phyloP scores from a whole-genome alignment of 257 asterid genomes.

The Solanum lignicaule region DNA sequence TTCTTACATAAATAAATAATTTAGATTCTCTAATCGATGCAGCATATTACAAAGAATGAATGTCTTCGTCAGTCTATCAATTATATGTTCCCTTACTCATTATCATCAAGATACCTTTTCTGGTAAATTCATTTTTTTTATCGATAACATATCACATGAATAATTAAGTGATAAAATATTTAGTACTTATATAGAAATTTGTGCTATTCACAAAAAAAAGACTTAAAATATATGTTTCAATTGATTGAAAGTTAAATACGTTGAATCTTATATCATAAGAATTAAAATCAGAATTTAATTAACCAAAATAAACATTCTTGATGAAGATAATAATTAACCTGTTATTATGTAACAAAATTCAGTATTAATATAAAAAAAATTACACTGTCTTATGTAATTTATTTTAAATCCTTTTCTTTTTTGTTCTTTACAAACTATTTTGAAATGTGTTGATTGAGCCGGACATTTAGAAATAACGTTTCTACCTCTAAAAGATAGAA shows the following conservation, averaged over 20 bases:
- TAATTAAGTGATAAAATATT: background rate
- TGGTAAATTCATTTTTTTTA: background rate
- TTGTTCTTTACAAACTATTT: background rate
- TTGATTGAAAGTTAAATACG: background rate
- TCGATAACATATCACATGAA: background rate
- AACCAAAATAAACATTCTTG: background rate
- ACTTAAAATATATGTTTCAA: background rate
- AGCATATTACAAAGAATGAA: conserved; percentile 20
- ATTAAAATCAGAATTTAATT: background rate
- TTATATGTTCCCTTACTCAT: background rate
- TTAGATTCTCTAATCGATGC: conserved; percentile 13
- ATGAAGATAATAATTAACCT: background rate
- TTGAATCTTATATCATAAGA: background rate
- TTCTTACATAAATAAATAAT: background rate
- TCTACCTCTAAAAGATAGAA: background rate
- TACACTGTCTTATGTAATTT: background rate
- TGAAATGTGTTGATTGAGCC: background rate
- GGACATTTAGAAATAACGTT: background rate
- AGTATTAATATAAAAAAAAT: background rate
- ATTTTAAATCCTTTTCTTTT: background rate
- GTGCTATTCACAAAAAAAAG: background rate
- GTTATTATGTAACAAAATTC: background rate
- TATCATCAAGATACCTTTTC: background rate
- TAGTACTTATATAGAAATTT: background rate
- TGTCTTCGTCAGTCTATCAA: conserved; percentile 23